Evolutionary conservation across 306 rosid species (phyloP).

Genomic region (Cajanus cajan): DNA sequence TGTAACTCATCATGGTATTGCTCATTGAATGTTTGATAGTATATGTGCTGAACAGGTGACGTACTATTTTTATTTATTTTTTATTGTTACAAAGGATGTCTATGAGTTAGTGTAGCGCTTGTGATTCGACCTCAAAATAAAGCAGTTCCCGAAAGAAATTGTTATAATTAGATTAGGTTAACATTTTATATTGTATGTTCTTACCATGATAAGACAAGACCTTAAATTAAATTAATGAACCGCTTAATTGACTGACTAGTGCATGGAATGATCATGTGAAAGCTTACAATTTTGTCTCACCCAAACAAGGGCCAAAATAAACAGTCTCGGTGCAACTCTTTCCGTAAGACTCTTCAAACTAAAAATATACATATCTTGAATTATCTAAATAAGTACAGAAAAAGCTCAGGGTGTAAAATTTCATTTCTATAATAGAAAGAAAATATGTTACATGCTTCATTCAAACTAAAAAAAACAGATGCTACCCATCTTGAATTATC

Average conservation of each 20-base stretch:
- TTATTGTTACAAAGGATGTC: too few species aligned
- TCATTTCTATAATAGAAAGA: background rate
- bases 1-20: background rate
- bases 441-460: background rate
- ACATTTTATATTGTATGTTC: background rate
- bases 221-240: background rate
- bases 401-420: background rate
- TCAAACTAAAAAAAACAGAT: background rate
- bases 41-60: background rate
- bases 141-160: background rate
- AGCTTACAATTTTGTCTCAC: conserved; percentile 11
- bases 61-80: too few species aligned
- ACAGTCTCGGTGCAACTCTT: background rate
- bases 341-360: background rate
- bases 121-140: background rate
- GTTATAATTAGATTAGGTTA: background rate
- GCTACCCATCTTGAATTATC: too few species aligned
- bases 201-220: background rate
- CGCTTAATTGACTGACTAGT: background rate
- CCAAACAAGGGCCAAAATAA: background rate
- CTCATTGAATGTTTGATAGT: background rate
- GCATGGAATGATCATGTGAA: conserved; percentile 3
- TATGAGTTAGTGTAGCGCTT: background rate
- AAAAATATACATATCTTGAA: background rate
- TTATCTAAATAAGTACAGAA: background rate